These are phyloP conservation scores for Botrytis tulipae DNA, from an alignment of 2,329 filamentous ascomycete genomes.

Conservation along the genomic window DNA sequence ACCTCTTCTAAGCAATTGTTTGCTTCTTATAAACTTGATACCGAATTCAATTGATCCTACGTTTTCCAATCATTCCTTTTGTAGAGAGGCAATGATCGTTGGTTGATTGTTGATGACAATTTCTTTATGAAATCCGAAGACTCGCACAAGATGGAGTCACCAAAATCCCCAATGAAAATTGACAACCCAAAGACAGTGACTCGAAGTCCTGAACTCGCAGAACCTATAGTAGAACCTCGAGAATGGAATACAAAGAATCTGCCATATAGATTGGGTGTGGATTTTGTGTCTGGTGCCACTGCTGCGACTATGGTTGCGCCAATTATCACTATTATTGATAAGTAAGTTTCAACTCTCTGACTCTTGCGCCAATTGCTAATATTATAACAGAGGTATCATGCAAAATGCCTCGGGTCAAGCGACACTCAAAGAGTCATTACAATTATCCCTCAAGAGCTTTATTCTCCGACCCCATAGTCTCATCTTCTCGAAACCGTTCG, in stretches of 20 bases:
- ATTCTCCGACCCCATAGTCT: conserved; percentile 59
- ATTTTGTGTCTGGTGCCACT: conserved; percentile 65
- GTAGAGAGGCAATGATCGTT: neutral
- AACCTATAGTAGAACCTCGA: conserved; percentile 26
- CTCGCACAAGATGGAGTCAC: conserved; percentile 9
- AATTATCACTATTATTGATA: conserved; percentile 83
- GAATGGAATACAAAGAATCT: conserved; percentile 77
- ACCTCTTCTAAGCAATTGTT: neutral
- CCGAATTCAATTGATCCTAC: neutral
- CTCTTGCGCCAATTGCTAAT: conserved; percentile 24
- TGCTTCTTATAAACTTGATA: neutral
- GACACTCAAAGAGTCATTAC: conserved; percentile 58
- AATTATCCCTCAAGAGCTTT: conserved; percentile 55
- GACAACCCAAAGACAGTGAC: conserved; percentile 18
- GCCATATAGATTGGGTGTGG: conserved; percentile 62
- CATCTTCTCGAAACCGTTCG: conserved; percentile 64
- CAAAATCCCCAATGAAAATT: conserved; percentile 14
- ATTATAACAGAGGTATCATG: conserved; percentile 63
- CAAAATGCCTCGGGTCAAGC: conserved; percentile 73
- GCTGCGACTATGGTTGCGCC: conserved; percentile 79
- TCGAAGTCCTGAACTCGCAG: conserved; percentile 18
- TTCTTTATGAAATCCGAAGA: conserved; percentile 8
- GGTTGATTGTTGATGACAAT: neutral
- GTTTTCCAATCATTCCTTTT: neutral
- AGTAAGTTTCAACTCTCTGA: conserved; percentile 49